Conservation (phyloP, 2,329 filamentous ascomycete species). For the Talaromyces sp. region DNA sequence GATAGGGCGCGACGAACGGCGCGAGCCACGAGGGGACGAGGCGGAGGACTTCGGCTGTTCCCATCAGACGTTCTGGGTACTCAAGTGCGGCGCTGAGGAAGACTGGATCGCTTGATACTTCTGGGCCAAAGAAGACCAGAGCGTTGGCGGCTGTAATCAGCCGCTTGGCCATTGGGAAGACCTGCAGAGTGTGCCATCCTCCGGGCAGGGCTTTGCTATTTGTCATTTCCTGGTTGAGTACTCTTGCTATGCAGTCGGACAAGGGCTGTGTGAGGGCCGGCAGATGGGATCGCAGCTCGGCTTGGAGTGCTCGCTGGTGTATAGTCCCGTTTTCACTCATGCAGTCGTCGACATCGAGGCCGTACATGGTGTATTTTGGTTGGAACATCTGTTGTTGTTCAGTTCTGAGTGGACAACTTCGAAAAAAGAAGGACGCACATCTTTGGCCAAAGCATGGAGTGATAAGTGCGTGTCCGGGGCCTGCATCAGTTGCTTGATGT, state of each 20-base stretch:
- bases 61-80: neutral
- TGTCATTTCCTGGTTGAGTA: neutral
- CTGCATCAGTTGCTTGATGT: neutral
- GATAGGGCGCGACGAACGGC: neutral
- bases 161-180: neutral
- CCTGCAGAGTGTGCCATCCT: neutral
- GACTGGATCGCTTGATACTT: neutral
- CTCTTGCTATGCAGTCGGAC: neutral
- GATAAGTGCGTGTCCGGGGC: conserved; percentile 4
- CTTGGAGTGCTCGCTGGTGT: neutral
- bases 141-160: neutral
- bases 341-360: neutral
- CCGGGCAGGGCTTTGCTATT: too few species aligned
- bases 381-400: conserved; percentile 5
- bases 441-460: conserved; percentile 3
- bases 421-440: neutral
- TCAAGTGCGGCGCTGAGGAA: conserved; percentile 5
- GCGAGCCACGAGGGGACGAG: neutral
- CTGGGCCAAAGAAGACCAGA: neutral
- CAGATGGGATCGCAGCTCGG: neutral
- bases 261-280: neutral
- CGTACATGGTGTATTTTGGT: conserved; percentile 10
- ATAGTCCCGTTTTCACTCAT: conserved; percentile 4
- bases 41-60: neutral
- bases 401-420: neutral